Evolutionary conservation across 23 red algal species (phyloP).

Genomic region (Cyanidioschyzon merolae): DNA sequence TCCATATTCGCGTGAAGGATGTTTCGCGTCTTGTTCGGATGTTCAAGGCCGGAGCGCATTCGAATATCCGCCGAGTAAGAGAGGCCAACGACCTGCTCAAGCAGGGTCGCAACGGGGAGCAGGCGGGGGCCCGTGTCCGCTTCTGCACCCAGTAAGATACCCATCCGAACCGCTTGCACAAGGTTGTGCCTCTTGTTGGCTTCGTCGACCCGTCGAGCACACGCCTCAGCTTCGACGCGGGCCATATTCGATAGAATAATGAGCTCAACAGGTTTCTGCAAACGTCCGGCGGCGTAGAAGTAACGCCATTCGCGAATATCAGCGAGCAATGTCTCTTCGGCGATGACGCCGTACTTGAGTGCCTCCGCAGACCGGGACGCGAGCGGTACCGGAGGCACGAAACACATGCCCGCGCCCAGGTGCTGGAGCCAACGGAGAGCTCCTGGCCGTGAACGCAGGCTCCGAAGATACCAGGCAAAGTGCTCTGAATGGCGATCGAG

Average conservation of each 20-base stretch:
- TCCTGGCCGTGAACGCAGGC: conserved; percentile 22
- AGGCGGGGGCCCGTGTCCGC: background rate
- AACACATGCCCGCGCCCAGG: conserved; percentile 52
- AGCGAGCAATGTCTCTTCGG: conserved; percentile 22
- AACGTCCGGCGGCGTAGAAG: conserved; percentile 67
- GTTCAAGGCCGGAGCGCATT: background rate
- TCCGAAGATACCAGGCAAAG: conserved; percentile 39
- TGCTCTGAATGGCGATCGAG: conserved; percentile 47
- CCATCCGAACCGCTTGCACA: background rate
- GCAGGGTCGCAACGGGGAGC: background rate
- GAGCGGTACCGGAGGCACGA: conserved; percentile 23
- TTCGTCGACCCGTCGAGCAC: background rate
- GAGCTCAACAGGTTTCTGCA: conserved; percentile 76
- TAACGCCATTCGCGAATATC: conserved; percentile 63
- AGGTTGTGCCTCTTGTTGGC: conserved; percentile 1
- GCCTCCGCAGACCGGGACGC: background rate
- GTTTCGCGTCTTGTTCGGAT: background rate
- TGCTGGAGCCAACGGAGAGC: conserved; percentile 37
- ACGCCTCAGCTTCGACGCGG: background rate
- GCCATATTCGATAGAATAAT: conserved; percentile 7
- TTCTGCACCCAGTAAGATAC: background rate
- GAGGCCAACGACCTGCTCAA: conserved; percentile 2
- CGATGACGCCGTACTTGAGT: conserved; percentile 90
- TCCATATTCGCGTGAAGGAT: background rate
- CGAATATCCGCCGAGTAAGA: conserved; percentile 10